Percentiles rank a stretch among this genome's conserved stretches.
Conservation (phyloP, 192 early-diverging fungal genomes). For the Dissophora globulifera region DNA sequence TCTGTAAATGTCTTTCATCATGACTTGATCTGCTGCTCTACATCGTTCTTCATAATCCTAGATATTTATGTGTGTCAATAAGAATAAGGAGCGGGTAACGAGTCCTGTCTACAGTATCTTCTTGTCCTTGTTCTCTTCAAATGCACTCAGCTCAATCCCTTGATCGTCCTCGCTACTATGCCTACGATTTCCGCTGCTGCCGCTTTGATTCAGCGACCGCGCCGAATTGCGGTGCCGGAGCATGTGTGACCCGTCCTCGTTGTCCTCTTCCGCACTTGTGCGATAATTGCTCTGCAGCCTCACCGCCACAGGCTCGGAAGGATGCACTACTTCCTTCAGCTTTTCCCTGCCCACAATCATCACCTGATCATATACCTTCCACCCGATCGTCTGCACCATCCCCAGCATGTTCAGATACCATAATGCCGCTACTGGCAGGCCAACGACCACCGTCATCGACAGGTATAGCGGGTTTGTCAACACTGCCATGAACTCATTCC, state of each 20-base stretch:
- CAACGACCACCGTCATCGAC: slow-evolving; percentile 25
- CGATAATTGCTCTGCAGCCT: not conserved
- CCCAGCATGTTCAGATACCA: slow-evolving; percentile 41
- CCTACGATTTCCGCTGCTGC: not conserved
- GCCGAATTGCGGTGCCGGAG: slow-evolving; percentile 20
- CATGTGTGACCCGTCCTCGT: not conserved
- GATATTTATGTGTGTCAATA: not conserved
- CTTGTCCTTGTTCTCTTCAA: slow-evolving; percentile 17
- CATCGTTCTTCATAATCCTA: too few relatives aligned
- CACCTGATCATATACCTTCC: slow-evolving; percentile 20
- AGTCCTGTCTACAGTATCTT: not conserved
- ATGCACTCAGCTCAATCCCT: slow-evolving; percentile 12
- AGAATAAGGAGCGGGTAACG: not conserved
- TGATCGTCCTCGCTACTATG: not conserved
- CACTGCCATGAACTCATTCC: slow-evolving; percentile 94
- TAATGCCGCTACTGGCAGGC: slow-evolving; percentile 17
- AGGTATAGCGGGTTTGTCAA: slow-evolving; percentile 89
- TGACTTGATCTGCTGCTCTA: too few relatives aligned
- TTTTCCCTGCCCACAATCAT: slow-evolving; percentile 16
- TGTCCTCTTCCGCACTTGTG: not conserved
- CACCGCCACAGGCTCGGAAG: not conserved
- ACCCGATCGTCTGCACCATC: slow-evolving; percentile 10
- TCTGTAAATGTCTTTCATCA: too few relatives aligned
- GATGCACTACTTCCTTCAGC: slow-evolving; percentile 22
- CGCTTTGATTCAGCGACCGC: slow-evolving; percentile 10